Base-by-base conservation (phyloP, 257 asterid species). In the Thymus quinquecostatus region DNA sequence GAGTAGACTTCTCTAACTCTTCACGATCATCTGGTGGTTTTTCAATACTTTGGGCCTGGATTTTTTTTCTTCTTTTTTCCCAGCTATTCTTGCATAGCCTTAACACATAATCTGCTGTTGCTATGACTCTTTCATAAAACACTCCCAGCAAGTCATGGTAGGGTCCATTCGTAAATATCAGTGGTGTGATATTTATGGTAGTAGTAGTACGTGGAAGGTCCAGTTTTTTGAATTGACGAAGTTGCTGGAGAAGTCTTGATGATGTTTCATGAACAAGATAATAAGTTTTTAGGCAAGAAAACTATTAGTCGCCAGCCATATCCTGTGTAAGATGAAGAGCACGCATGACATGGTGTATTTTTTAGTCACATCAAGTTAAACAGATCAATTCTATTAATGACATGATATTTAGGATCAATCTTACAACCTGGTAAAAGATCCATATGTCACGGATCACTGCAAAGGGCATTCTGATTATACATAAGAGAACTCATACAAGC, bases 401-500 rank as follows among this genome's bases (percentile, higher is more conserved):
- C 41, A 49, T 13, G n/a, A 60, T 66, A 56, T 56, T 3, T 29
- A 29, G 10, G 9, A 29, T 29, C 61, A 56, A 56, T 29, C 30
- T 11, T 59, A 59, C 40, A 12, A 75, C 45, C 8, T 41, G 69
- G 69, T 74, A 47, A 59, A 47, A 59, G 68, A 60, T 60, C 6
- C 41, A 34, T 34, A 49, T 36, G 34, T 41, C 14, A 41, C 8
- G 40, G 38, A 29, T 57, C 33, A 34, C 33, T 60, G 41, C 8
- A 21, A 44, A 62, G 60, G 34, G 32, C 34, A 30, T 38, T 57
- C 8, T 44, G 41, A 6, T 12, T 6, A 70, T 12, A 56, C 60
- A 72, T 32, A 56, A 63, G 76, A 62, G 58, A 44, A 48, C 72
- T 67, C 27, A 30, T 43, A 44, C 40, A 38, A 59, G 56, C 69